These are phyloP conservation scores for Aciculosporium take DNA, from an alignment of 2,329 filamentous ascomycete genomes.

Conservation along the genomic window DNA sequence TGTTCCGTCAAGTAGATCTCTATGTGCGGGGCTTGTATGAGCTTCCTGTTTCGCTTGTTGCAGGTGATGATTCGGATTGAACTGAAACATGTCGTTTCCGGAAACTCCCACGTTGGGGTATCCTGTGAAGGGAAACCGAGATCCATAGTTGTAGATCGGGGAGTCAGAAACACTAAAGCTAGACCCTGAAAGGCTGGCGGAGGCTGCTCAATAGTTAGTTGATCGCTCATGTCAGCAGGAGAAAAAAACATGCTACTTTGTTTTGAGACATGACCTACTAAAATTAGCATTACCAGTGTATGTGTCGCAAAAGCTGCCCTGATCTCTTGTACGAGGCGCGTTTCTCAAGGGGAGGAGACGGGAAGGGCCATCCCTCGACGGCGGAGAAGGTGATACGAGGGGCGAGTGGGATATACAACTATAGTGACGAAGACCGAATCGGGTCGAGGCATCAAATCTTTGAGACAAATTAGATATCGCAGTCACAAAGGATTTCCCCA, in stretches of 20 bases:
- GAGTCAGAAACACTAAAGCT: constrained; percentile 17
- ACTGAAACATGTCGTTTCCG: constrained; percentile 15
- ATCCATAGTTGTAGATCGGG: constrained; percentile 17
- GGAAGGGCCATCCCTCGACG: constrained; percentile 14
- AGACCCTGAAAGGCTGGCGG: constrained; percentile 15
- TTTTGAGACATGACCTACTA: constrained; percentile 1
- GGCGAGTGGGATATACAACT: constrained; percentile 25
- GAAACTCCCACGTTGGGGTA: constrained; percentile 13
- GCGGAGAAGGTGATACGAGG: constrained; percentile 21
- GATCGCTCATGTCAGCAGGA: neutral
- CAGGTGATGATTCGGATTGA: constrained; percentile 11
- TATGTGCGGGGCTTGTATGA: constrained; percentile 9
- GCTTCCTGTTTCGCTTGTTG: constrained; percentile 15
- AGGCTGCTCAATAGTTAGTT: constrained; percentile 10
- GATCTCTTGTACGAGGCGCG: constrained; percentile 9
- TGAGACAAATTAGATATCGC: constrained; percentile 4
- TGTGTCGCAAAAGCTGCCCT: constrained; percentile 5
- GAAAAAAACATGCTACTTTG: neutral
- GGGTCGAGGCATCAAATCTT: constrained; percentile 20
- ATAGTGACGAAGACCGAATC: constrained; percentile 21
- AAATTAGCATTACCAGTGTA: constrained; percentile 5
- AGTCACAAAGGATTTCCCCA: neutral
- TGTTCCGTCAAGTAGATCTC: constrained; percentile 11
- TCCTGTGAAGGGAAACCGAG: constrained; percentile 15
- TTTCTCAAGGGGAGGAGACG: constrained; percentile 14